Evolutionary conservation across 805 yeast species (phyloP).

Genomic region (Yarrowia phangngaensis): DNA sequence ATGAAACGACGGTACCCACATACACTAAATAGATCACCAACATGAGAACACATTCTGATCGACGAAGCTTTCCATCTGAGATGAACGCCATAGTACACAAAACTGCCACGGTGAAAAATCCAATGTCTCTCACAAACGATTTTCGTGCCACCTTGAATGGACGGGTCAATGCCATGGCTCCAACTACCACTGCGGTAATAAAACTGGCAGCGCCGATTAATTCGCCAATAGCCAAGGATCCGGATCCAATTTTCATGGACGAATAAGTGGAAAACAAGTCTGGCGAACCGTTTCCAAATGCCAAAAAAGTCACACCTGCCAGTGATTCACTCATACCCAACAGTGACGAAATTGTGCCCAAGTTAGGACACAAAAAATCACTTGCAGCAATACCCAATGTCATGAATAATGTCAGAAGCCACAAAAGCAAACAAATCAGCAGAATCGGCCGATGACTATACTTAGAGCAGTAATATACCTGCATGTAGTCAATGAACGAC

Average conservation of each 20-base stretch:
- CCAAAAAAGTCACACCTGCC: conserved; percentile 81
- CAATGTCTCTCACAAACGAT: conserved; percentile 57
- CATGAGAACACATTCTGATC: conserved; percentile 57
- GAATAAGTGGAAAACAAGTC: conserved; percentile 81
- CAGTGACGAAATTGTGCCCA: conserved; percentile 58
- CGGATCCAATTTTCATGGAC: conserved; percentile 69
- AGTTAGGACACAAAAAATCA: conserved; percentile 74
- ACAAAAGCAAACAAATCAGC: conserved; percentile 31
- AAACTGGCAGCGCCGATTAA: conserved; percentile 87
- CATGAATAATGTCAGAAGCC: conserved; percentile 49
- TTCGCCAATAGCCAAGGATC: conserved; percentile 82
- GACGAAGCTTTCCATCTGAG: conserved; percentile 51
- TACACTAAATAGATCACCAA: conserved; percentile 55
- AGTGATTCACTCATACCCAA: conserved; percentile 68
- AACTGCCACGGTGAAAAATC: conserved; percentile 53
- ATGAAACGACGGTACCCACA: conserved; percentile 48
- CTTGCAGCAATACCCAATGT: conserved; percentile 76
- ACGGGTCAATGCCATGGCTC: conserved; percentile 64
- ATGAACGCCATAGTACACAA: conserved; percentile 51
- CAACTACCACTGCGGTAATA: conserved; percentile 73
- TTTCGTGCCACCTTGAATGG: conserved; percentile 54
- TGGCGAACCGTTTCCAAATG: conserved; percentile 90
- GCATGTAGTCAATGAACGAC: conserved; percentile 44
- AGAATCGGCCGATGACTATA: conserved; percentile 8
- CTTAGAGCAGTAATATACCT: conserved; percentile 35